Evolutionary conservation across 2,329 filamentous ascomycete species (phyloP).

Genomic region (Laburnicola sp.): DNA sequence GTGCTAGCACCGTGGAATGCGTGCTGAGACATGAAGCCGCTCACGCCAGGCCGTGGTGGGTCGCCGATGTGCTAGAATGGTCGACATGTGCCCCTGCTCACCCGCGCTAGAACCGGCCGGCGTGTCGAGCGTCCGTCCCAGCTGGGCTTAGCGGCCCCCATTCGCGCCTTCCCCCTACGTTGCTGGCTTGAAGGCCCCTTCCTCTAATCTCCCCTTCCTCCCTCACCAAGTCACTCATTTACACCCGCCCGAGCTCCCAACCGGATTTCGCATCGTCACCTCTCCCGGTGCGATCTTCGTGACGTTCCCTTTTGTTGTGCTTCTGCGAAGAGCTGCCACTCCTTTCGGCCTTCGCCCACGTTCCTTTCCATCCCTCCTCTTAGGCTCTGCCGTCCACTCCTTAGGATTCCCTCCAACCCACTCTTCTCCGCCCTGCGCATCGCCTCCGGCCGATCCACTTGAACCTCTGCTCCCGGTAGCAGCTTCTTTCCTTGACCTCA

Average conservation of each 20-base stretch:
- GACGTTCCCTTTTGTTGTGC: slow-evolving; percentile 43
- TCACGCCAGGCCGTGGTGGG: slow-evolving; percentile 23
- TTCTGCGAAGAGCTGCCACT: slow-evolving; percentile 49
- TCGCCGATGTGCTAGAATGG: slow-evolving; percentile 21
- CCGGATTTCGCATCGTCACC: slow-evolving; percentile 42
- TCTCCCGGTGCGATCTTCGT: slow-evolving; percentile 42
- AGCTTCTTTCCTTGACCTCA: slow-evolving; percentile 40
- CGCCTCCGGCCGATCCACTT: slow-evolving; percentile 44
- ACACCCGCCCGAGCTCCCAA: slow-evolving; percentile 40
- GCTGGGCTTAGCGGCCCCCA: slow-evolving; percentile 10
- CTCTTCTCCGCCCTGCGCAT: slow-evolving; percentile 36
- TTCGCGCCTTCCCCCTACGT: slow-evolving; percentile 29
- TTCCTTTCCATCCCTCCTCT: slow-evolving; percentile 39
- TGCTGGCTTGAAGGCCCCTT: slow-evolving; percentile 33
- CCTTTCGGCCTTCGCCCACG: slow-evolving; percentile 48
- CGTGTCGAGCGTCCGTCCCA: slow-evolving; percentile 14
- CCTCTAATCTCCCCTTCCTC: slow-evolving; percentile 40
- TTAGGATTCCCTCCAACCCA: slow-evolving; percentile 32
- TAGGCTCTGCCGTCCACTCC: slow-evolving; percentile 47
- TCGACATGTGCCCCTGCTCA: slow-evolving; percentile 17
- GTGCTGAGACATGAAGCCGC: slow-evolving; percentile 11
- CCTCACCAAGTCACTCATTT: slow-evolving; percentile 40
- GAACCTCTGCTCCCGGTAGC: slow-evolving; percentile 41
- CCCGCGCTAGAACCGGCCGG: slow-evolving; percentile 13
- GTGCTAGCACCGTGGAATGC: slow-evolving; percentile 4